Evolutionary conservation across 2,329 filamentous ascomycete genomes (phyloP).

Genomic region (Verticillium zaregamsianum): DNA sequence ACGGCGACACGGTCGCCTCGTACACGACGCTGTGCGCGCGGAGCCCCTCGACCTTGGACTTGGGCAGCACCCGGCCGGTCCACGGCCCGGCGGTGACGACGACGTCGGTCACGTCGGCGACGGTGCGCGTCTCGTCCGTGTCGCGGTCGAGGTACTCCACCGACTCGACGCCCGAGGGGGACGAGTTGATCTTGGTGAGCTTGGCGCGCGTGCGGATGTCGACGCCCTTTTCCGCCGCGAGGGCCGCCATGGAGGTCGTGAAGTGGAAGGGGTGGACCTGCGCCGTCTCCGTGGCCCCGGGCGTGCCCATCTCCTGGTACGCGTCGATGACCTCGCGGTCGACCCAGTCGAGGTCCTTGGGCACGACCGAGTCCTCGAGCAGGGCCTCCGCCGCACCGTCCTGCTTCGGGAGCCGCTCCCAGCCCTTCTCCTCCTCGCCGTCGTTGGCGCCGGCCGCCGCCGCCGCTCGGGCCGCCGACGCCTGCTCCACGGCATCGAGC

Average conservation of each 20-base stretch:
- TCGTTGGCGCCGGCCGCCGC: slow-evolving; percentile 4
- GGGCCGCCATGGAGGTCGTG: slow-evolving; percentile 74
- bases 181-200: slow-evolving; percentile 63
- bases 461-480: slow-evolving; percentile 9
- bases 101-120: slow-evolving; percentile 47
- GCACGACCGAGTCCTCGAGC: slow-evolving; percentile 58
- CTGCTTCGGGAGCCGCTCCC: slow-evolving; percentile 61
- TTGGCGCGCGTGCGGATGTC: slow-evolving; percentile 61
- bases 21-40: slow-evolving; percentile 65
- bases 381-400: slow-evolving; percentile 42
- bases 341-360: slow-evolving; percentile 81
- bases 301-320: slow-evolving; percentile 77
- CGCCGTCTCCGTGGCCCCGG: slow-evolving; percentile 70
- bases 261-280: slow-evolving; percentile 94
- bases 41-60: slow-evolving; percentile 52
- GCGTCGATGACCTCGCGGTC: slow-evolving; percentile 58
- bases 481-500: slow-evolving; percentile 22
- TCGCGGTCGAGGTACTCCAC: slow-evolving; percentile 56
- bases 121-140: slow-evolving; percentile 24
- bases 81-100: slow-evolving; percentile 58
- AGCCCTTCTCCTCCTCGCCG: slow-evolving; percentile 35
- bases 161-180: slow-evolving; percentile 47
- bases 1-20: slow-evolving; percentile 61
- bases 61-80: slow-evolving; percentile 56
- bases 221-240: slow-evolving; percentile 67